These are phyloP conservation scores for Funneliformis caledonium DNA, from an alignment of 371 early-diverging fungal genomes.

Conservation along the genomic window DNA sequence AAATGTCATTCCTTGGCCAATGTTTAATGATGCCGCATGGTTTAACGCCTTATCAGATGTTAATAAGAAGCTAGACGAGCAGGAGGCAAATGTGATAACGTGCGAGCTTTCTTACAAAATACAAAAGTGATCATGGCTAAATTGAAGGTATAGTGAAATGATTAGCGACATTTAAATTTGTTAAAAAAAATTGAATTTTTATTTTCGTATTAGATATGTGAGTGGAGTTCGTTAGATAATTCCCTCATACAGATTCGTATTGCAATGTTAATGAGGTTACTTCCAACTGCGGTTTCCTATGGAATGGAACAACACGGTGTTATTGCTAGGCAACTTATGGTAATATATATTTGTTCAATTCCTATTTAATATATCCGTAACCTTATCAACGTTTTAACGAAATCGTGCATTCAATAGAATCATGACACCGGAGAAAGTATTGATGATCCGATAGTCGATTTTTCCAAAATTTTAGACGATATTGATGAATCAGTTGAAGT, in stretches of 20 bases:
- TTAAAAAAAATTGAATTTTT: background rate
- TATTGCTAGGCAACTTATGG: no score
- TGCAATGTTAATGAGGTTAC: background rate
- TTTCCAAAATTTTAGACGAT: slow-evolving; percentile 1
- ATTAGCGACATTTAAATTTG: background rate
- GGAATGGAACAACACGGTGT: slow-evolving; percentile 15
- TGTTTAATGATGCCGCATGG: slow-evolving; percentile 31
- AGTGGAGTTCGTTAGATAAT: slow-evolving; percentile 9
- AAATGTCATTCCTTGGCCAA: slow-evolving; percentile 35
- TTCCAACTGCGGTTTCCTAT: slow-evolving; percentile 7
- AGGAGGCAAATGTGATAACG: slow-evolving; percentile 24
- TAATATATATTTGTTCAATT: background rate
- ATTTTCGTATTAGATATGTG: background rate
- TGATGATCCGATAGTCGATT: background rate
- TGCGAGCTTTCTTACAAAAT: slow-evolving; percentile 21
- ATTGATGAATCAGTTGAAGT: background rate
- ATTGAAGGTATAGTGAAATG: no score
- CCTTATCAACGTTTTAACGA: background rate
- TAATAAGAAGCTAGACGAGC: slow-evolving; percentile 15
- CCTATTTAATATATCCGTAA: no score
- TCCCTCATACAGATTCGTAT: slow-evolving; percentile 10
- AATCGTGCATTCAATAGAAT: background rate
- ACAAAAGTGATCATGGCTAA: background rate
- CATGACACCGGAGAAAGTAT: slow-evolving; percentile 21
- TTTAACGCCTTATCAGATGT: slow-evolving; percentile 10